Evolutionary conservation across 192 early-diverging fungal species (phyloP), one percentile per base, ranked within the genome.

Genomic region (Anaeromyces robustus): DNA sequence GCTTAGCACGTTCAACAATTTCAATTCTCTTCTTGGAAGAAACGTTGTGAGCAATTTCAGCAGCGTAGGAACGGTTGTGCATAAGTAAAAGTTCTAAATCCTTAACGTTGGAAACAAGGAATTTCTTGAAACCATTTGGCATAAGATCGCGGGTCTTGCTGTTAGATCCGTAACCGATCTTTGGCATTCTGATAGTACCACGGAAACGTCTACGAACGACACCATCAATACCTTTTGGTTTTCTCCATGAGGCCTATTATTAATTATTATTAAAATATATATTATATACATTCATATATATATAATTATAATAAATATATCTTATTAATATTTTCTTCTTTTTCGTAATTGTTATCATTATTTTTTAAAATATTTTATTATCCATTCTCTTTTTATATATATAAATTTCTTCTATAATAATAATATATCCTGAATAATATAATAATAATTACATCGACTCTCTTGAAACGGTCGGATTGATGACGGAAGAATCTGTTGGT

Each of bases 181-280:
- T 98, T 89, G 98, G 96, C 94, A 98, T 97, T 85, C 94, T 92
- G 84, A 95, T 92, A 83, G 93, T 92, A 83, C 98, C 98, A 92
- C 96, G 96, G 92, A 99, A 99, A 80, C 98, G 93, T 85, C 98
- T 90, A 84, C 98, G 96, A 82, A 97, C 96, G 81, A 94, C 90
- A 91, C 93, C 95, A 88, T 99, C 98, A 91, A 99, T 99, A 98
- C 98, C 98, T 89, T 94, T 95, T 85, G 98, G 98, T 88, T 98
- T 96, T 90, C 98, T 94, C 98, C 98, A 99, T 84, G 95, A 95
- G 85, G 92, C 92, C 94, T 96, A 89, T 78, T 80, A n/a, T 26
- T 1, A 17, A 30, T 81, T 12, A 14, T 81, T 80, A 22, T 80
- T n/a, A 79, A 80, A 79, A 11, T 79, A 7, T n/a, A 31, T 31